These are phyloP conservation scores for Rhododendron ovatum DNA, from an alignment of 148 eudicot genomes.

Conservation along the genomic window DNA sequence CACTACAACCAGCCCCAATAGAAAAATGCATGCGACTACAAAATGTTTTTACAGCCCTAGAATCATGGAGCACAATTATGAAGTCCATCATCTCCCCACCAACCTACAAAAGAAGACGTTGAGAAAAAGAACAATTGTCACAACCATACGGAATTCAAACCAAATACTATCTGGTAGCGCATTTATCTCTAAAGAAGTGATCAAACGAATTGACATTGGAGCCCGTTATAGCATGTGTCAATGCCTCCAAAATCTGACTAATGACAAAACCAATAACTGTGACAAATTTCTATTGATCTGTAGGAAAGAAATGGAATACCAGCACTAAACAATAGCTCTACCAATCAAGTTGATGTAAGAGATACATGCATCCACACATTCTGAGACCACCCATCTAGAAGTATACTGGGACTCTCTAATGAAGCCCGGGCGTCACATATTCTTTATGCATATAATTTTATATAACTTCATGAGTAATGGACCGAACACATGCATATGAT, in stretches of 20 bases:
- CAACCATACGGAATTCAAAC: background rate
- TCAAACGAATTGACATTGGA: background rate
- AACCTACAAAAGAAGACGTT: conserved; percentile 37
- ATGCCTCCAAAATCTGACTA: conserved; percentile 1
- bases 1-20: conserved; percentile 99
- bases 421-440: background rate
- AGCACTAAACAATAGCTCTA: background rate
- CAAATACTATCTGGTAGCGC: background rate
- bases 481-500: background rate
- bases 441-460: background rate
- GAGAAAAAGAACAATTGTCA: background rate
- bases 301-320: background rate
- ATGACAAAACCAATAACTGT: background rate
- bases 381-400: background rate
- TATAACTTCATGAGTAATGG: background rate
- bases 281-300: background rate
- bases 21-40: conserved; percentile 99
- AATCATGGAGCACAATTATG: conserved; percentile 91
- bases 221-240: background rate
- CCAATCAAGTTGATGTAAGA: background rate
- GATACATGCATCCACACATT: background rate
- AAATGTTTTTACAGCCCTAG: conserved; percentile 88
- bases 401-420: background rate
- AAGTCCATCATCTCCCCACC: conserved; percentile 98
- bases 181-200: background rate